Evolutionary conservation across 148 eudicot genomes (phyloP).

Genomic region (Cornus kousa): DNA sequence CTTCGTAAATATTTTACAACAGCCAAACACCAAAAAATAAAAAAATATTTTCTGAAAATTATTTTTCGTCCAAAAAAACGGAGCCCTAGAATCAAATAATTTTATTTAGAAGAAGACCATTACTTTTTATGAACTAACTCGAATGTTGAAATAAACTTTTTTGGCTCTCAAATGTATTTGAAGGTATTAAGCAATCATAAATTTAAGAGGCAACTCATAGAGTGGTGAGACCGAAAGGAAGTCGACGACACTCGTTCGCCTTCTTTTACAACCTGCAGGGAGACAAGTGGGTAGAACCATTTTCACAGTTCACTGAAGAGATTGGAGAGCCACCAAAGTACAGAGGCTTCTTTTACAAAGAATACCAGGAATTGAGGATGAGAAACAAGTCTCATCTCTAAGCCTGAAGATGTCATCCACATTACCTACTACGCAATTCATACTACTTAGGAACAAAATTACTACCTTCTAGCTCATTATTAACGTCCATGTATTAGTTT

Average conservation of each 20-base stretch:
- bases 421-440: conserved; percentile 28
- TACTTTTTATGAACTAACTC: too few relatives aligned
- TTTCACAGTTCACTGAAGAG: conserved; percentile 29
- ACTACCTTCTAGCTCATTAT: not conserved
- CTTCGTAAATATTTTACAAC: too few relatives aligned
- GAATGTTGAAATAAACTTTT: too few relatives aligned
- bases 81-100: too few relatives aligned
- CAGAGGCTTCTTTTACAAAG: conserved; percentile 35
- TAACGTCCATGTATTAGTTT: not conserved
- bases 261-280: conserved; percentile 38
- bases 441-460: not conserved
- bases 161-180: not conserved
- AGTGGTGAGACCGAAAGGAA: conserved; percentile 32
- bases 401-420: conserved; percentile 28
- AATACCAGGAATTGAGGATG: conserved; percentile 31
- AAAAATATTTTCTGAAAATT: too few relatives aligned
- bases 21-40: too few relatives aligned
- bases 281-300: conserved; percentile 44
- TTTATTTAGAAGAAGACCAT: too few relatives aligned
- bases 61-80: too few relatives aligned
- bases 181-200: conserved; percentile 41
- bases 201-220: conserved; percentile 43
- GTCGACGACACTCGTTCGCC: conserved; percentile 22
- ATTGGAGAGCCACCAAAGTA: conserved; percentile 31
- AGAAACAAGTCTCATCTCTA: conserved; percentile 42